Evolutionary conservation across 2,329 filamentous ascomycete species (phyloP), one percentile per base, ranked within the genome.

Genomic region (Camillea tinctor): DNA sequence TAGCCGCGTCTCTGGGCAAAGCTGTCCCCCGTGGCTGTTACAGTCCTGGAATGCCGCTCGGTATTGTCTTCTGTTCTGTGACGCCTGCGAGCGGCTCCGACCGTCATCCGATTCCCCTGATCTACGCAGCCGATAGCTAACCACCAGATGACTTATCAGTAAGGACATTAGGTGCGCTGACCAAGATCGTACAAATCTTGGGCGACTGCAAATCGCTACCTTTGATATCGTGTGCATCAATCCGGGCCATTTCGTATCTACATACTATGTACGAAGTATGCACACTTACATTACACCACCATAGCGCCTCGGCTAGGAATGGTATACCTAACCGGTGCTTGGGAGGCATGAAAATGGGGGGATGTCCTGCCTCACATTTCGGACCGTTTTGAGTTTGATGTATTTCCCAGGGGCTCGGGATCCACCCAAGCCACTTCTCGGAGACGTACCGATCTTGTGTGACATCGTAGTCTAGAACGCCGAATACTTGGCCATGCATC

Each of bases 51-150:
- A 57, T 58, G 48, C 52, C 53, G 59, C 56, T 61, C 57, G 53
- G 62, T 55, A 66, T 60, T 61, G 61, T 60, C 22, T 63, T 15
- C 56, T 65, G 21, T 59, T 56, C 52, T 59, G 58, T 64, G 57
- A 66, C 66, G 62, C 61, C 63, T 63, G 62, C 62, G 61, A 63
- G 59, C 59, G 59, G 59, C 52, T 66, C 55, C 64, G 60, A 63
- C 61, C 60, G 65, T 60, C 61, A 67, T 69, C 69, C 68, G 68
- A 63, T 56, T 70, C 68, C 65, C 69, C 64, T 71, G 69, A 71
- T 72, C 70, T 69, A 50, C 64, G 59, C 60, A 66, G 59, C 66
- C 65, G 61, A 60, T 52, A 40, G 55, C 61, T 56, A 58, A 54
- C 52, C 44, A 44, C 23, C 23, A 58, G 36, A 54, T 23, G 11